Base-by-base conservation (phyloP, 2,329 filamentous ascomycete species). In the Fusarium azukiicola region DNA sequence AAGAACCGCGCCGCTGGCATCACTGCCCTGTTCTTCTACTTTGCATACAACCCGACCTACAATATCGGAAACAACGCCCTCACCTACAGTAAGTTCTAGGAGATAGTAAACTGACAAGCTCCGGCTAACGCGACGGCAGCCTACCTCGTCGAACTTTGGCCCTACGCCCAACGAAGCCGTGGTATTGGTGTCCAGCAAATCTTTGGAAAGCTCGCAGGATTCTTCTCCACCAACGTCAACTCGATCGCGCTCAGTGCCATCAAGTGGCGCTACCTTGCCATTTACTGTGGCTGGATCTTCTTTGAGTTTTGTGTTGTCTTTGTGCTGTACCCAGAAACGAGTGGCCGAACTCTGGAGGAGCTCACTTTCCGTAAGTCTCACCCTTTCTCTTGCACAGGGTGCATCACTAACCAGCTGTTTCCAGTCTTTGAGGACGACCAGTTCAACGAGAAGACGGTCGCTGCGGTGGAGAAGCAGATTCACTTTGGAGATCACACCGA, bases 321-420 rank as follows among this genome's bases (percentile, higher is more conserved):
- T 87, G 96, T 97, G 86, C 91, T 97, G 78, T 98, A 97, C 85
- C 96, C 96, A 14, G 96, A 98, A 87, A 98, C 96, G 0, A 95
- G 95, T 76, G 96, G 80, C 23, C 79, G 96, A 75, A 94, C 96
- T 69, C 89, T 98, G 36, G 96, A 98, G 88, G 96, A 98, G 67
- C 82, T 89, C 61, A 79, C 87, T 4, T 89, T 89, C 80, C 80
- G 87, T 89, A 85, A 81, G 87, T 86, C 44, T 13, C 4, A 14
- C 14, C 12, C 2, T 10, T n/a, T 23, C 9, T 42, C 32, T 50
- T 9, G 9, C 5, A 5, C 13, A 17, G 4, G 16, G 1, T 3
- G 7, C 17, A 66, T 23, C 42, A 19, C 78, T 83, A 75, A 84
- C 44, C 6, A 23, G 50, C 23, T 67, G 38, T 40, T 36, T 4